Evolutionary conservation across 2,329 filamentous ascomycete genomes (phyloP), one percentile per base, ranked within the genome.

Genomic region (Ceratocystiopsis sp.): DNA sequence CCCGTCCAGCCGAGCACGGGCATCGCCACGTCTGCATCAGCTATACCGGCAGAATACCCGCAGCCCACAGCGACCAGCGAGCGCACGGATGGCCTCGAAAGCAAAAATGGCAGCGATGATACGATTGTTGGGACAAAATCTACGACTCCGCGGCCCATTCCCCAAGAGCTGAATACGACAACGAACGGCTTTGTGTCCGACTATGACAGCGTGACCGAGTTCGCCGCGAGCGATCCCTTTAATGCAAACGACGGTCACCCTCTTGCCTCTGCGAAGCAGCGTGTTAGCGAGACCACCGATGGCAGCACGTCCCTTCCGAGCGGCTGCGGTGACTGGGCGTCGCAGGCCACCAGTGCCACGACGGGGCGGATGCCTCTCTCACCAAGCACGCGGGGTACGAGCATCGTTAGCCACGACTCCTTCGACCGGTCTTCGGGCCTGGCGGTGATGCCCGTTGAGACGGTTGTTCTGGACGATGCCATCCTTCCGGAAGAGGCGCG

Each of bases 361-460:
- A 78, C 73, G 2, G 69, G 72, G 41, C 77, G 75, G 57, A 69
- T 76, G 68, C 73, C 75, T 4, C 59, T 78, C 34, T 78, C 75
- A 19, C 75, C 75, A 3, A 78, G 74, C 54, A 79, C 75, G 3
- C 67, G 75, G 53, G 75, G 74, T 35, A 79, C 75, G 16, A 79
- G 75, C 56, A 73, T 79, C 48, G 68, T 75, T 50, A 78, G 74
- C 57, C 66, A 67, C 43, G 71, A 75, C 37, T 75, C 72, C 9
- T 53, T 67, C 43, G 73, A 75, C 39, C 65, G 65, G 16, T 63
- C 64, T 4, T 54, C 59, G 35, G 66, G 64, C 48, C 59, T 68
- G 17, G 65, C 44, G 64, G 21, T 17, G 9, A 32, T 40, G 3
- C 29, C 41, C 1, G 55, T 56, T 29, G 59, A 59, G 11, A 61